Percentiles rank a stretch among this genome's conserved stretches.
These are phyloP conservation scores for Candida sonorensis DNA, from an alignment of 805 yeast species.

Conservation along the genomic window DNA sequence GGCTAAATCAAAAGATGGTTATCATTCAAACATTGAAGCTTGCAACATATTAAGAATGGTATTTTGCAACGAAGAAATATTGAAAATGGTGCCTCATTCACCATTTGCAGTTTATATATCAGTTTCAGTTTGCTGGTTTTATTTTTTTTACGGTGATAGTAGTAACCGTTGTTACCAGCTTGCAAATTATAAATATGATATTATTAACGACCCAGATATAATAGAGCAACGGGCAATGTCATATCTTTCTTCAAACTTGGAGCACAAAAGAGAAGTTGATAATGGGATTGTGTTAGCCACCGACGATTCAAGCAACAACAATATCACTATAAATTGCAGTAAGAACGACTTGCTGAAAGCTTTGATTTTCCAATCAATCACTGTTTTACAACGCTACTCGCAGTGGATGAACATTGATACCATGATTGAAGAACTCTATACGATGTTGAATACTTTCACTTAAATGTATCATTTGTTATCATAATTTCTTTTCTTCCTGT, in stretches of 20 bases:
- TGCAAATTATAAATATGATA: background rate
- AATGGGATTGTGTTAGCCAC: background rate
- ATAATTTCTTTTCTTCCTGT: background rate
- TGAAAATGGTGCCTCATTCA: slow-evolving; percentile 3
- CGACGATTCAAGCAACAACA: too few relatives aligned
- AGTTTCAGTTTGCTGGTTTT: slow-evolving; percentile 5
- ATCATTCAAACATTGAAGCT: slow-evolving; percentile 5
- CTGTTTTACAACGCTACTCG: slow-evolving; percentile 2
- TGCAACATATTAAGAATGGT: slow-evolving; percentile 3
- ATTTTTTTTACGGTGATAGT: background rate
- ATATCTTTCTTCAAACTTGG: slow-evolving; percentile 1
- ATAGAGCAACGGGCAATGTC: slow-evolving; percentile 2
- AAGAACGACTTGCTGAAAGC: background rate
- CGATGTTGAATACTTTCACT: background rate
- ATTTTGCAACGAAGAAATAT: slow-evolving; percentile 2
- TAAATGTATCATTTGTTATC: background rate
- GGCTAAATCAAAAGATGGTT: slow-evolving; percentile 24
- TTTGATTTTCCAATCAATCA: slow-evolving; percentile 1
- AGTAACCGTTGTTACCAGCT: too few relatives aligned
- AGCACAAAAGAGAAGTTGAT: background rate
- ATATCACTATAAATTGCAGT: background rate
- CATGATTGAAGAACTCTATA: slow-evolving; percentile 2
- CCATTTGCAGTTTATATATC: slow-evolving; percentile 4
- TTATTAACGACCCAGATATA: background rate
- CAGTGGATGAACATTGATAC: slow-evolving; percentile 2